Base-by-base conservation (phyloP, 495 filamentous ascomycete genomes). In the Podospora appendiculata region DNA sequence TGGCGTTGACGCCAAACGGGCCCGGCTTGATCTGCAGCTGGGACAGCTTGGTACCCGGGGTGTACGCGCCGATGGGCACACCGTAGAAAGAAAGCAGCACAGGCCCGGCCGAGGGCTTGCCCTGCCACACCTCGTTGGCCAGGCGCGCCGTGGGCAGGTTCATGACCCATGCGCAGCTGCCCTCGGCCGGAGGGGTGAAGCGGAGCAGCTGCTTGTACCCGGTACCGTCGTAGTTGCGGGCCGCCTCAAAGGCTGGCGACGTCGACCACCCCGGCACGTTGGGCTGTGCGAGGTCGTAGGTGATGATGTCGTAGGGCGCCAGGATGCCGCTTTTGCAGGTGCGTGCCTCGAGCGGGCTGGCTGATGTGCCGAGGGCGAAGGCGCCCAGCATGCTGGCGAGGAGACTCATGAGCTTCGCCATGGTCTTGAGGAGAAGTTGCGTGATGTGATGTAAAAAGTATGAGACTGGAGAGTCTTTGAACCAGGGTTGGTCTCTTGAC, bases 261-360 rank as follows among this genome's bases (percentile, higher is more conserved):
- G 19, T 44, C 18, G 48, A 51, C 48, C 48, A 51, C 1, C 48
- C 48, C 0, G 48, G 39, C 8, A 14, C 16, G 32, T 51, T 32
- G 32, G 48, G 48, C 39, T 32, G 25, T 17, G 48, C 2, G 19
- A 43, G 17, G 40, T 43, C 48, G 25, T 32, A 51, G 32, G 32
- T 51, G 4, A 51, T 51, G 11, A 51, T 41, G 40, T 51, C 48
- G 39, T 41, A 16, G 39, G 48, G 48, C 6, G 48, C 39, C 8
- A 19, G 48, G 19, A 36, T 14, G 39, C 12, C 19, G 48, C 9
- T 51, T 18, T 39, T 51, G 48, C 48, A 51, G 38, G n/a, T 7
- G 10, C 38, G 38, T 2, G 38, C 1, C 3, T 11, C n/a, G 38
- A 40, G 81, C 1, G 38, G 11, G 38, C 2, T 11, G 10, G 38